Percentiles rank a stretch among this genome's conserved stretches.
Evolutionary conservation across 768 basidiomycete genomes (phyloP).

Genomic region (Boletus vermiculosoides): DNA sequence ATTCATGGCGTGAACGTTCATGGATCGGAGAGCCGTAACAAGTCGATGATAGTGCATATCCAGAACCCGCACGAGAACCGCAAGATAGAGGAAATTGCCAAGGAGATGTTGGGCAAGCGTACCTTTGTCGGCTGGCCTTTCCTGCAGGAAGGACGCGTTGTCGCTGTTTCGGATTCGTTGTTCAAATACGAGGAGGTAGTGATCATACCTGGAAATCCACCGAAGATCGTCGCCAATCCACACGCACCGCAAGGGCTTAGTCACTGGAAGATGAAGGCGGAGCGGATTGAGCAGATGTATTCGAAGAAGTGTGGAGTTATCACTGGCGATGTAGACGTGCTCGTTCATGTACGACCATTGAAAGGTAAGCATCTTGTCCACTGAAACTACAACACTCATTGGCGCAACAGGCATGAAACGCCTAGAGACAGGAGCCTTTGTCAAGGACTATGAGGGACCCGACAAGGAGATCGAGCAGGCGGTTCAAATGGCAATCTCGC

Average conservation of each 20-base stretch:
- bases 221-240: conserved; percentile 66
- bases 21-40: conserved; percentile 84
- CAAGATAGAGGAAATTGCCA: conserved; percentile 72
- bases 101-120: conserved; percentile 70
- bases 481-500: conserved; percentile 78
- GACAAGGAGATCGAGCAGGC: conserved; percentile 86
- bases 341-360: conserved; percentile 86
- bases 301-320: conserved; percentile 89
- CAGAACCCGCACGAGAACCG: conserved; percentile 67
- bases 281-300: conserved; percentile 78
- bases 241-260: conserved; percentile 67
- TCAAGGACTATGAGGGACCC: conserved; percentile 88
- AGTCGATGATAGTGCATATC: conserved; percentile 90
- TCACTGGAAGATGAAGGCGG: conserved; percentile 79
- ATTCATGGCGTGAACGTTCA: conserved; percentile 93
- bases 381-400: not conserved
- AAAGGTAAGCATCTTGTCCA: conserved; percentile 58
- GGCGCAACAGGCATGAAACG: conserved; percentile 73
- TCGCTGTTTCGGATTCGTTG: conserved; percentile 79
- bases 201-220: conserved; percentile 48
- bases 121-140: conserved; percentile 92
- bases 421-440: conserved; percentile 82
- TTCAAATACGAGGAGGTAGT: conserved; percentile 81
- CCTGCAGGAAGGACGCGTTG: conserved; percentile 86
- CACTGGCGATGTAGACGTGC: conserved; percentile 73